Evolutionary conservation across 768 basidiomycete genomes (phyloP).

Genomic region (Gloeophyllum trabeum): DNA sequence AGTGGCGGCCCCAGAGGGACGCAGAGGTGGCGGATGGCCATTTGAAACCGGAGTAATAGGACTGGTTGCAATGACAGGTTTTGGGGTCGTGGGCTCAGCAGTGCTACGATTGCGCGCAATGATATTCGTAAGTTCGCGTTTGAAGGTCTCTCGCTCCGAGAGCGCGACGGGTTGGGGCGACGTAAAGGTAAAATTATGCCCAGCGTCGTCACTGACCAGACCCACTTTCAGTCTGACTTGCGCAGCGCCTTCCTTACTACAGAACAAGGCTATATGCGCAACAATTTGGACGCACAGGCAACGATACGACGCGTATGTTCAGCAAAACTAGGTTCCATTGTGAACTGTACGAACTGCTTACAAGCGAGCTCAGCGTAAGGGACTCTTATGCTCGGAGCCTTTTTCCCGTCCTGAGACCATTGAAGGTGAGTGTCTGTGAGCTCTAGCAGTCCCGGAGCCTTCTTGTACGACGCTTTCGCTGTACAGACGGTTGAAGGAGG

Average conservation of each 20-base stretch:
- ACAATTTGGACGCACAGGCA: background rate
- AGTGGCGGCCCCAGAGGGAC: constrained; percentile 6
- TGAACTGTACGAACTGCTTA: no score
- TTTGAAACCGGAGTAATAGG: constrained; percentile 12
- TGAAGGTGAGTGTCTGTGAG: constrained; percentile 63
- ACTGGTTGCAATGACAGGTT: constrained; percentile 1
- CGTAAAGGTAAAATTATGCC: constrained; percentile 77
- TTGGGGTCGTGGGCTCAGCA: constrained; percentile 10
- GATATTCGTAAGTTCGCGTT: constrained; percentile 64
- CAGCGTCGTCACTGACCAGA: constrained; percentile 54
- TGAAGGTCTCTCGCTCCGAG: constrained; percentile 73
- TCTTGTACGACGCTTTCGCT: constrained; percentile 80
- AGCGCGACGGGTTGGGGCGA: constrained; percentile 53
- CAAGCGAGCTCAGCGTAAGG: constrained; percentile 48
- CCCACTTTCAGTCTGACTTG: constrained; percentile 74
- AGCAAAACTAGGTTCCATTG: no score
- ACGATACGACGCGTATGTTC: no score
- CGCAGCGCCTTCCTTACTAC: constrained; percentile 73
- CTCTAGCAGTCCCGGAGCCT: constrained; percentile 61
- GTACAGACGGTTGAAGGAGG: constrained; percentile 57
- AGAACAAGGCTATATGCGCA: constrained; percentile 53
- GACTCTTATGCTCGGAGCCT: constrained; percentile 52
- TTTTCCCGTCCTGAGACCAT: constrained; percentile 73
- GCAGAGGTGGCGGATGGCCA: constrained; percentile 15
- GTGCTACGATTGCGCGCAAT: constrained; percentile 60